Evolutionary conservation across 169 alveolate species (phyloP).

Genomic region (Cryptosporidium sp.): DNA sequence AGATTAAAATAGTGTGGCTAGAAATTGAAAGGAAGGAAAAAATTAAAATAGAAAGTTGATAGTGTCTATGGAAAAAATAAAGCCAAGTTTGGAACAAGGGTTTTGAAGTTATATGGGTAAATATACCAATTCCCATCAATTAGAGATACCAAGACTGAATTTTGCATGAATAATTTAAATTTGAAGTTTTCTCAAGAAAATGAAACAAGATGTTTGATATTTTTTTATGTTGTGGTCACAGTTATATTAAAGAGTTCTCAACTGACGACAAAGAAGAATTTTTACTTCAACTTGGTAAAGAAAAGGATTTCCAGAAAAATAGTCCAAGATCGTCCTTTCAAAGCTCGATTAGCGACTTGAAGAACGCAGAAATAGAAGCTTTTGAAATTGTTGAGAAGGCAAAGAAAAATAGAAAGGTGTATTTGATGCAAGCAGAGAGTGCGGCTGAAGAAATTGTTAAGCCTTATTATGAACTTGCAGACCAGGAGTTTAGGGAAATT

Average conservation of each 20-base stretch:
- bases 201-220: conserved; percentile 8
- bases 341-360: conserved; percentile 8
- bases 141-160: not conserved
- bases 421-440: conserved; percentile 27
- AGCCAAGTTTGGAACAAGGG: not conserved
- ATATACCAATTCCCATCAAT: not conserved
- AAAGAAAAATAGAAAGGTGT: conserved; percentile 17
- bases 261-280: not conserved
- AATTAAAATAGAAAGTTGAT: not conserved
- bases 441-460: conserved; percentile 63
- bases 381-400: conserved; percentile 23
- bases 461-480: conserved; percentile 68
- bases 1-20: not conserved
- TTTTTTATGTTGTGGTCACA: conserved; percentile 14
- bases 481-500: conserved; percentile 45
- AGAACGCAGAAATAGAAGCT: conserved; percentile 46
- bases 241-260: not conserved
- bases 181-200: not conserved
- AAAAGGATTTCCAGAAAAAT: not conserved
- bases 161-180: not conserved
- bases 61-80: not conserved
- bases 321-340: not conserved
- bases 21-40: not conserved
- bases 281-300: not conserved
- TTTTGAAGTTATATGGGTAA: no score